Percentiles rank a stretch among this genome's conserved stretches.
phyloP scores from a whole-genome alignment of 1,139 yeast genomes.

The Suhomyces anneliseae region DNA sequence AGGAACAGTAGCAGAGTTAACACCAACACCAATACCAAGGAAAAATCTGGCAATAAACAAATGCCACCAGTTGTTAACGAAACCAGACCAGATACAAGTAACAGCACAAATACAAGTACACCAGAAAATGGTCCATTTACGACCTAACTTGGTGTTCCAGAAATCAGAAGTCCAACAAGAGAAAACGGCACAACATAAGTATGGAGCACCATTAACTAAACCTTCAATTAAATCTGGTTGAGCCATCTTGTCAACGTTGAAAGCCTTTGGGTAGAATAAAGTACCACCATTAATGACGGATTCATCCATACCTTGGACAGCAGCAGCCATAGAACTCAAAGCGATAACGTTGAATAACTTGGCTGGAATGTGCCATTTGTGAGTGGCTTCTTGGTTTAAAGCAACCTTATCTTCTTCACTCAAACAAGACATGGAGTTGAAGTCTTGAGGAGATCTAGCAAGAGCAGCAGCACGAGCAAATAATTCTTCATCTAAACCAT shows the following conservation, averaged over 20 bases:
- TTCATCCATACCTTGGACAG: conserved; percentile 93
- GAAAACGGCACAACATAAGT: conserved; percentile 66
- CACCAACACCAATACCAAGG: conserved; percentile 79
- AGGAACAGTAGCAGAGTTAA: conserved; percentile 79
- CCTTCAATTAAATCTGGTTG: conserved; percentile 72
- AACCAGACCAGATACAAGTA: conserved; percentile 77
- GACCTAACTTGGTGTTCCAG: conserved; percentile 61
- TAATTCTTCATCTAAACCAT: conserved; percentile 62
- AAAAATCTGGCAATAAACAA: conserved; percentile 70
- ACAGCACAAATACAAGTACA: conserved; percentile 65
- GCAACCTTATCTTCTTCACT: conserved; percentile 58
- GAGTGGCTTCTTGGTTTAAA: conserved; percentile 57
- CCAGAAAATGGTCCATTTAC: conserved; percentile 72
- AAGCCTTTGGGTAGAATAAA: conserved; percentile 58
- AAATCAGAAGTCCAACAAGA: conserved; percentile 77
- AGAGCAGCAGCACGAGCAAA: conserved; percentile 76
- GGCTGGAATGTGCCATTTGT: conserved; percentile 64
- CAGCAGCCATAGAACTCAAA: conserved; percentile 84
- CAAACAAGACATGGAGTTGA: conserved; percentile 57
- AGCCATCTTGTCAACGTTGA: conserved; percentile 40
- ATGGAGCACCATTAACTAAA: conserved; percentile 78
- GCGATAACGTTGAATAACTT: conserved; percentile 63
- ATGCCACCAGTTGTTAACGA: conserved; percentile 73
- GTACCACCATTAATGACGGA: conserved; percentile 85
- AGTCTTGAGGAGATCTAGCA: conserved; percentile 64